Evolutionary conservation across 164 flowering plant species (phyloP), one percentile per base, ranked within the genome.

Genomic region (Cinnamomum micranthum): DNA sequence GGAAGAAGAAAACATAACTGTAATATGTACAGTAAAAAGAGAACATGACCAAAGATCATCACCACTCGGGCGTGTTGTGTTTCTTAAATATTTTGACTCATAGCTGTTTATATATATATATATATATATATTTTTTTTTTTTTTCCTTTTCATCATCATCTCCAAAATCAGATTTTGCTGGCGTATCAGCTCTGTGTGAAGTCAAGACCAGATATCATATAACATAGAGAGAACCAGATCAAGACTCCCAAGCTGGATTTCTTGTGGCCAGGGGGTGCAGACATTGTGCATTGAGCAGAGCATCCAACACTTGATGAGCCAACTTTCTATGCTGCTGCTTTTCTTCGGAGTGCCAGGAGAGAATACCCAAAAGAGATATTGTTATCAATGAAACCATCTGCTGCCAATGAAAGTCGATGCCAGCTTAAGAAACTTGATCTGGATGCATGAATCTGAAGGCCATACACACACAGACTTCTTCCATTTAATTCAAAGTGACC

Each of bases 401-500:
- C 31, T 28, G 41, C 22, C 7, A 33, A 67, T 28, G 25, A 17
- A 67, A 13, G 47, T 5, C 0, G 70, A 67, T 12, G 70, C 70
- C 23, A 5, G 50, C 47, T 28, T 31, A 33, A 11, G 27, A 19
- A 67, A 10, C 47, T 5, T 15, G 22, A 67, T 67, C 31, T 13
- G 1, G 14, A 17, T 31, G 31, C 15, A 27, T 28, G n/a, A 67
- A 27, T 22, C 70, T 31, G 6, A 14, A 13, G 23, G 41, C 20
- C 70, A 67, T 4, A 5, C 20, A 19, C 31, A 11, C 33, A 2
- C 25, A 41, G 72, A 50, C 33, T 15, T 23, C 35, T 70, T 70
- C 35, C 33, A 51, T n/a, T 58, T 13, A 19, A 66, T 58, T 77
- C 76, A 77, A 73, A 69, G 71, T 19, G 69, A 68, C 47, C 80